Conservation (phyloP, 1,284 basidiomycete genomes). For the Abortiporus biennis region DNA sequence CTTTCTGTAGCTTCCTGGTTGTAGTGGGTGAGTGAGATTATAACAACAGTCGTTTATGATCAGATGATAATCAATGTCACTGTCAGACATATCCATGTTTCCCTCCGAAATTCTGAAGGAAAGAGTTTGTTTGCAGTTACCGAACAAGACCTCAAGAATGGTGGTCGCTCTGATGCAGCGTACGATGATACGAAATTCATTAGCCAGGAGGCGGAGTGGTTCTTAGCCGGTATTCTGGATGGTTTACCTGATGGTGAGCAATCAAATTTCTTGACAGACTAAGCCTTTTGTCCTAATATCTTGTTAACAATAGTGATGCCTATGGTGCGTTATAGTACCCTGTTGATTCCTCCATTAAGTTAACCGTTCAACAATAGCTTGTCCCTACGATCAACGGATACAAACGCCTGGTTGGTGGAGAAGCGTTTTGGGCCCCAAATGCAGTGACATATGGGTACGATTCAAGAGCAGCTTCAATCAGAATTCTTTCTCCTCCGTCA, state of each 20-base stretch:
- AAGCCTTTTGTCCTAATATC: not conserved
- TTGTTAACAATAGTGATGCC: slow-evolving; percentile 17
- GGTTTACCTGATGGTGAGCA: slow-evolving; percentile 81
- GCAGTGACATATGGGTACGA: slow-evolving; percentile 93
- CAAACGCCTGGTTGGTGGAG: slow-evolving; percentile 93
- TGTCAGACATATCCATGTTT: slow-evolving; percentile 85
- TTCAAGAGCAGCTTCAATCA: slow-evolving; percentile 85
- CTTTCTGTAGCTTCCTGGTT: slow-evolving; percentile 70
- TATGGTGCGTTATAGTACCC: slow-evolving; percentile 13
- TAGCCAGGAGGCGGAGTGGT: slow-evolving; percentile 84
- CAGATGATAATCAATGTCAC: not conserved
- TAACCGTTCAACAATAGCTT: slow-evolving; percentile 37
- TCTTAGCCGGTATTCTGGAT: slow-evolving; percentile 86
- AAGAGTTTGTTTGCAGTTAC: slow-evolving; percentile 77
- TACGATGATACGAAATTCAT: slow-evolving; percentile 82
- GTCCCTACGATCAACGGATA: slow-evolving; percentile 97
- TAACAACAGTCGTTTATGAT: not conserved
- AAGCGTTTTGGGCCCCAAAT: slow-evolving; percentile 94
- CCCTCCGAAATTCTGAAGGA: slow-evolving; percentile 66
- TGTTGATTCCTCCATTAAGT: not conserved
- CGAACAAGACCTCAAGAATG: slow-evolving; percentile 52
- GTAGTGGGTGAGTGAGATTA: slow-evolving; percentile 65
- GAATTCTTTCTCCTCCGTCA: slow-evolving; percentile 88
- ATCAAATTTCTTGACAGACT: too few relatives aligned
- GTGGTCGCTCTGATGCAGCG: slow-evolving; percentile 63